Evolutionary conservation across 73 alveolate genomes (phyloP).

Genomic region (Symbiodinium natans): DNA sequence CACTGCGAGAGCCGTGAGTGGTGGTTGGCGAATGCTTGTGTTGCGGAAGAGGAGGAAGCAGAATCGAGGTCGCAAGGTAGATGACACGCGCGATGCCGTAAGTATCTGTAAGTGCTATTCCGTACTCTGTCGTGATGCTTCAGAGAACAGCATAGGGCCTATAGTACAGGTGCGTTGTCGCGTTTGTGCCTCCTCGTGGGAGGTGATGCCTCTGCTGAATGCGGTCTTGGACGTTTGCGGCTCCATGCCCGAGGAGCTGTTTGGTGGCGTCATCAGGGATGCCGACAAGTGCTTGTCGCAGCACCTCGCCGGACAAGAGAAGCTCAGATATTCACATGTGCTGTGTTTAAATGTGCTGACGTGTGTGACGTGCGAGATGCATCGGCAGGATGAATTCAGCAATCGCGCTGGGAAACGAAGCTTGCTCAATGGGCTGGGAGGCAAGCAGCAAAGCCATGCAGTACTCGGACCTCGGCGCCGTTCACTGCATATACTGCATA

Average conservation of each 20-base stretch:
- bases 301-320: not conserved
- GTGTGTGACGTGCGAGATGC: not conserved
- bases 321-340: not conserved
- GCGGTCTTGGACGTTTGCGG: not conserved
- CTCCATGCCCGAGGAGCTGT: not conserved
- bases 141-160: too few species aligned
- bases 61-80: not conserved
- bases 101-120: too few species aligned
- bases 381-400: not conserved
- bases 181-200: too few species aligned
- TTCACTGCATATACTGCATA: not conserved
- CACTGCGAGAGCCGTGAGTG: too few species aligned
- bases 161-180: not conserved
- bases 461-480: not conserved
- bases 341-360: too few species aligned
- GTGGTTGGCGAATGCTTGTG: too few species aligned
- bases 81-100: not conserved
- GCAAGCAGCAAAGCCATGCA: constrained; percentile 11
- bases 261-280: not conserved
- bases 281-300: not conserved
- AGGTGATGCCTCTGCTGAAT: not conserved
- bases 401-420: not conserved
- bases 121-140: too few species aligned
- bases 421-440: not conserved
- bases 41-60: not conserved